These are phyloP conservation scores for Aureobasidium melanogenum DNA, from an alignment of 2,329 filamentous ascomycete species.

Conservation along the genomic window DNA sequence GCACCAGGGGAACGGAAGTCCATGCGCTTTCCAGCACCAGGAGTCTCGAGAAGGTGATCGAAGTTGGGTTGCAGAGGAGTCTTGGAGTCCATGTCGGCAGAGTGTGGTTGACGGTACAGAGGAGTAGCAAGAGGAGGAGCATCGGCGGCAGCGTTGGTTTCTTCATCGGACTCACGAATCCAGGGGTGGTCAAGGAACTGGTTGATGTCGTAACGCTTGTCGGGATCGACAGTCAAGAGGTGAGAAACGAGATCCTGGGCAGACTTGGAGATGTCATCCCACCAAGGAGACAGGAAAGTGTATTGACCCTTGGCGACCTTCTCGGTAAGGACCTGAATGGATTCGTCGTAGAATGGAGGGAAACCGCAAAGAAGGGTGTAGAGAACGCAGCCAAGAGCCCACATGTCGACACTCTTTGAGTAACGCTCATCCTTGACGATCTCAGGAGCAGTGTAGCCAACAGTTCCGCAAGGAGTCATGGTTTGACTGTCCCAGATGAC, in stretches of 20 bases:
- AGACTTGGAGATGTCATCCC: constrained; percentile 94
- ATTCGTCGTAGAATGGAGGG: constrained; percentile 97
- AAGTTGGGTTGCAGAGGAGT: constrained; percentile 42
- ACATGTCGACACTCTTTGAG: constrained; percentile 99
- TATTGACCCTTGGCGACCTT: constrained; percentile 96
- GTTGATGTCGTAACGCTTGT: constrained; percentile 86
- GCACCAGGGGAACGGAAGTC: constrained; percentile 95
- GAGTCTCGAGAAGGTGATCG: constrained; percentile 49
- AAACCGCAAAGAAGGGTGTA: constrained; percentile 97
- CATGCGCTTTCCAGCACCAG: constrained; percentile 52
- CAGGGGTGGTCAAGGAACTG: constrained; percentile 94
- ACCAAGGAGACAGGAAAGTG: constrained; percentile 97
- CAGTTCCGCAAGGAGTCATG: constrained; percentile 98
- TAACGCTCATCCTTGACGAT: constrained; percentile 99
- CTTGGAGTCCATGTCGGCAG: constrained; percentile 20
- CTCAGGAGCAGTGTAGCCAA: constrained; percentile 94
- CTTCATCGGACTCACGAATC: constrained; percentile 65
- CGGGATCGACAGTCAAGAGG: constrained; percentile 85
- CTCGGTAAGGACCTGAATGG: constrained; percentile 91
- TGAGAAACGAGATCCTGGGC: constrained; percentile 93
- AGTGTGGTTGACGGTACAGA: constrained; percentile 47
- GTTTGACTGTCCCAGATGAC: constrained; percentile 97
- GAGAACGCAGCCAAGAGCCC: constrained; percentile 91
- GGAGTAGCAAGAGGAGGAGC: constrained; percentile 66
- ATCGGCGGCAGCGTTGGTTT: constrained; percentile 57